Evolutionary conservation across 345 rosid species (phyloP), one percentile per base, ranked within the genome.

Genomic region (Arabidopsis suecica): DNA sequence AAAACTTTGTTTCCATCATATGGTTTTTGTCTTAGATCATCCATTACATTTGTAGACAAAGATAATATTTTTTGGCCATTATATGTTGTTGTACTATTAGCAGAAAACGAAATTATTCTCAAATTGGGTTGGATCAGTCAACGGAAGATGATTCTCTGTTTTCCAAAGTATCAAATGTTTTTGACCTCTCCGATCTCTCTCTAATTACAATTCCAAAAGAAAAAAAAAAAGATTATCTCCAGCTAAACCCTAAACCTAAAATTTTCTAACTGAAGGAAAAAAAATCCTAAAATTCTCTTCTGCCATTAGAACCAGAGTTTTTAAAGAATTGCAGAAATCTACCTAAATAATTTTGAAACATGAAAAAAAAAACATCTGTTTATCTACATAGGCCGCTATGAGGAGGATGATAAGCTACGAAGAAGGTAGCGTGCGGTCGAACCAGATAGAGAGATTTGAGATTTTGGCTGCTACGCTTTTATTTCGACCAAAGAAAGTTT

Each of bases 381-480:
- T 83, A 84, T 87, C 88, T 85, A 87, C 91, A 79, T 20, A 73
- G 34, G 18, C 50, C 50, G 41, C 72, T 58, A 30, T 38, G 61
- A 53, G 40, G 56, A 70, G 51, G 32, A 18, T 7, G 33, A 20
- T 8, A 32, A 63, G 74, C 83, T 85, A 80, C 84, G 73, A 81
- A 61, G 91, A 84, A 53, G 86, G 82, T 8, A 88, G 66, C 7
- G 75, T 83, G 69, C 76, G 75, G 0, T 45, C 71, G 14, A 88
- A 85, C 86, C 84, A 90, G 33, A 87, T 87, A 28, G 96, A 84
- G 32, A 90, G 82, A 44, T 83, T 83, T 40, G 63, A 77, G 33
- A 96, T 80, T 84, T 89, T 96, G 13, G 61, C 55, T 4, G 82
- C 76, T 32, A 84, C 65, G 59, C 85, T 94, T 50, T 82, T 81